Evolutionary conservation across 2,329 filamentous ascomycete species (phyloP), one percentile per base, ranked within the genome.

Genomic region (Apiospora aurea): DNA sequence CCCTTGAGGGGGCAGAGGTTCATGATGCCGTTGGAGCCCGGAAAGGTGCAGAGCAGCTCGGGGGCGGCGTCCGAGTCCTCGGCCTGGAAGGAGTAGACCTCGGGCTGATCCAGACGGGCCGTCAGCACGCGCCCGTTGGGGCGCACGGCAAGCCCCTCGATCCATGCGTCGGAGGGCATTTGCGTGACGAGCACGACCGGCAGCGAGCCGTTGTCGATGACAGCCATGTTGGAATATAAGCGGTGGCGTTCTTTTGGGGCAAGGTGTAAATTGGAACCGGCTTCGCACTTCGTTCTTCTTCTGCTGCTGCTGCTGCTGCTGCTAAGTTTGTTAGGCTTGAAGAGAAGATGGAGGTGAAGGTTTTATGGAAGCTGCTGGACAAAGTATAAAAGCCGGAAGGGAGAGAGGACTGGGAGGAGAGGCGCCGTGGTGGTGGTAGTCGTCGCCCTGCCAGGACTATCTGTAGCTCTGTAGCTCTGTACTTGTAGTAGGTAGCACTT

Each of bases 101-200:
- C 78, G 16, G 79, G 78, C 70, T 77, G 72, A 73, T 80, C 79
- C 44, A 80, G 66, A 61, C 79, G 78, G 38, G 78, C 72, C 18
- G 76, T 75, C 14, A 80, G 70, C 24, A 80, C 75, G 18, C 75
- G 76, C 72, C 79, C 79, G 71, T 79, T 78, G n/a, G 79, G 79
- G 1, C 79, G 78, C 26, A 77, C 44, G 29, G 75, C 75, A 71
- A 80, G 75, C 10, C 78, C 77, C 68, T 80, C 78, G 69, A 80
- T 79, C 78, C 79, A 80, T 14, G 77, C 76, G 53, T 80, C 77
- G 38, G 79, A 79, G 18, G 79, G 79, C 26, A 78, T 70, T 70
- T 80, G 79, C 4, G 79, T 80, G 67, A 80, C 75, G 67, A 80
- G 75, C 44, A 79, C 75, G 11, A 79, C 66, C 13, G 66, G 66